Evolutionary conservation across 1,284 basidiomycete genomes (phyloP), one percentile per base, ranked within the genome.

Genomic region (Takashimella koratensis): DNA sequence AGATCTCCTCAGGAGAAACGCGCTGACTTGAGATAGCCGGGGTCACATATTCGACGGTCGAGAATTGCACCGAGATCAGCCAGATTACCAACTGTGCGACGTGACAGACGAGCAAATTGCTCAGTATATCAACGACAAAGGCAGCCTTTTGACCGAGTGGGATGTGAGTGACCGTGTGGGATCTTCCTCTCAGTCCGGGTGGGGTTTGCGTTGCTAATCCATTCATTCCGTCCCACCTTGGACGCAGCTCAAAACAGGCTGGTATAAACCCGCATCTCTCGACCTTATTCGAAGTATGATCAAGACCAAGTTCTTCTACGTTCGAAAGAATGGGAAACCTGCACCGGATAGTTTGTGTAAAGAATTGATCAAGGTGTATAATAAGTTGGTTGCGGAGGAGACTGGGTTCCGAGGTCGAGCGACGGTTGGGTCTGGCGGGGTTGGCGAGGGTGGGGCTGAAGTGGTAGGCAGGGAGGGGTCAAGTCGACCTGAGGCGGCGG

Each of bases 81-180:
- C 90, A 5, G 88, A 91, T 19, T 98, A 91, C 74, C 94, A 97
- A 73, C 79, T 98, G 5, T 89, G 88, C 71, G 95, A 98, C 72
- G 88, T 98, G 56, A 76, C 80, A 10, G 96, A 98, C 70, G 84
- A 85, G 0, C 84, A 91, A 80, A 76, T 95, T 47, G 82, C 83
- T 58, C 79, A 80, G 45, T 86, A 92, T 81, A 88, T 96, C 53
- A 81, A 88, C 57, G 84, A 87, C 58, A 81, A 83, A 4, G 79
- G 82, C 12, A 84, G 83, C 27, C 75, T 88, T 23, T 81, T 84
- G 56, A 79, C 76, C 19, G 40, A 30, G 19, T 89, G 87, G 67
- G 80, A 89, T 73, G 89, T 90, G 60, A 58, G 86, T 78, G 12
- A 2, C 13, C 13, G 6, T 2, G 6, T 21, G 21, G 26, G 30